Conservation (phyloP, 345 rosid genomes). For the Abelmoschus esculentus region DNA sequence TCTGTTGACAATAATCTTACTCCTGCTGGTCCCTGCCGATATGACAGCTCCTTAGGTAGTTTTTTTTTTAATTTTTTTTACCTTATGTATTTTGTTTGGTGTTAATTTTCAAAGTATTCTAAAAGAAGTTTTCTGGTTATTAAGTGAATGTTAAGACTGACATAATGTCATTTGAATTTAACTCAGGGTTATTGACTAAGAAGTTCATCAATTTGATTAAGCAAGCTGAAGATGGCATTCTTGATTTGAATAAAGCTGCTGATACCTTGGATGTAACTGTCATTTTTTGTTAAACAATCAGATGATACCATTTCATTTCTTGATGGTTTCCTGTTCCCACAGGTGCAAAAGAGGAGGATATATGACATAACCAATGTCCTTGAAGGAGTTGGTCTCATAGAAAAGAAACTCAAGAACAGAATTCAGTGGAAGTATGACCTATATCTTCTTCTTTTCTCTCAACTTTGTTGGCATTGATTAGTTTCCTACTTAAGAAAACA, state of each 20-base stretch:
- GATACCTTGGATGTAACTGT: slow-evolving; percentile 74
- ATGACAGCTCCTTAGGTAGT: slow-evolving; percentile 96
- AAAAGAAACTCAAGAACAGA: slow-evolving; percentile 92
- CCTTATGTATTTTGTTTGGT: background rate
- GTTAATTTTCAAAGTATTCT: slow-evolving; percentile 30
- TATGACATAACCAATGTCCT: slow-evolving; percentile 97
- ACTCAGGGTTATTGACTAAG: slow-evolving; percentile 87
- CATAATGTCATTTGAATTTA: slow-evolving; percentile 11
- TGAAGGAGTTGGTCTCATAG: slow-evolving; percentile 97
- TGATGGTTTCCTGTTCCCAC: slow-evolving; percentile 17
- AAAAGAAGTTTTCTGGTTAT: slow-evolving; percentile 21
- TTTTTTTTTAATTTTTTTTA: background rate
- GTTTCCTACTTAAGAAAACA: slow-evolving; percentile 10
- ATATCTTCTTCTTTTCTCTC: slow-evolving; percentile 1
- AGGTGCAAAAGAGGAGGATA: slow-evolving; percentile 98
- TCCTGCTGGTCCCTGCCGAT: slow-evolving; percentile 86
- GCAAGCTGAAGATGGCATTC: slow-evolving; percentile 92
- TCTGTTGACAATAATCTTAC: slow-evolving; percentile 75
- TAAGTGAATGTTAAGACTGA: slow-evolving; percentile 12
- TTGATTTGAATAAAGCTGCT: slow-evolving; percentile 94
- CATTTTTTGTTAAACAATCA: background rate
- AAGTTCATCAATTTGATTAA: slow-evolving; percentile 91
- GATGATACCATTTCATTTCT: slow-evolving; percentile 4
- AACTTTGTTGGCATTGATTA: background rate
- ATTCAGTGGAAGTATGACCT: slow-evolving; percentile 76